Evolutionary conservation across 495 filamentous ascomycete species (phyloP).

Genomic region (Podospora didyma): DNA sequence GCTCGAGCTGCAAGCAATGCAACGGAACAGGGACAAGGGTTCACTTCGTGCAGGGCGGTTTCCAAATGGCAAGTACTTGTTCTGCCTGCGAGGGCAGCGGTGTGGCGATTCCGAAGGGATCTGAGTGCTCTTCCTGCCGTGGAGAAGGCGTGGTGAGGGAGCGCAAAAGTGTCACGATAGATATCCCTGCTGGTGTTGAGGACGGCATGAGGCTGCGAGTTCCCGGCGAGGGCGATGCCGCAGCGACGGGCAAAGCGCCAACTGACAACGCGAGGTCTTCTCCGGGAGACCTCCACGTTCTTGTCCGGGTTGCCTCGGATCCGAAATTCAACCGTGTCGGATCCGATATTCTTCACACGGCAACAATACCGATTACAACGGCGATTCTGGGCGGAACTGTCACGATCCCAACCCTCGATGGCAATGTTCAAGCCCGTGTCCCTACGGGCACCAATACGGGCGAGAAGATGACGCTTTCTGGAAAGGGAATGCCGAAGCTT

Average conservation of each 20-base stretch:
- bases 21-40: slow-evolving; percentile 82
- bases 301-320: slow-evolving; percentile 78
- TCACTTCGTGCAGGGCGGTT: slow-evolving; percentile 84
- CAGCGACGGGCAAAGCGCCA: slow-evolving; percentile 61
- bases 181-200: slow-evolving; percentile 91
- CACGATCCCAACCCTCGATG: slow-evolving; percentile 82
- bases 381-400: slow-evolving; percentile 89
- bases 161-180: slow-evolving; percentile 72
- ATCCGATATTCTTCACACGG: slow-evolving; percentile 87
- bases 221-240: slow-evolving; percentile 78
- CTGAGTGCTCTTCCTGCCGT: slow-evolving; percentile 70
- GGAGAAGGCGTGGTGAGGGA: slow-evolving; percentile 78
- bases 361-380: slow-evolving; percentile 85
- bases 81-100: slow-evolving; percentile 74
- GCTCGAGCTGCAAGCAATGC: slow-evolving; percentile 71
- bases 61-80: slow-evolving; percentile 93
- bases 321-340: slow-evolving; percentile 80
- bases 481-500: slow-evolving; percentile 90
- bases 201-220: slow-evolving; percentile 90
- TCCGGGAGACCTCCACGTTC: slow-evolving; percentile 83
- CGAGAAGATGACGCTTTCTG: slow-evolving; percentile 78
- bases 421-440: slow-evolving; percentile 82
- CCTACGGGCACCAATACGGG: slow-evolving; percentile 88
- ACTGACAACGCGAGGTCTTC: slow-evolving; percentile 54
- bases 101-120: slow-evolving; percentile 64